A percentile compares a stretch with the other conserved stretches of the same genome.
These are phyloP conservation scores for Candida vaughaniae DNA, from an alignment of 805 yeast species.

Conservation along the genomic window DNA sequence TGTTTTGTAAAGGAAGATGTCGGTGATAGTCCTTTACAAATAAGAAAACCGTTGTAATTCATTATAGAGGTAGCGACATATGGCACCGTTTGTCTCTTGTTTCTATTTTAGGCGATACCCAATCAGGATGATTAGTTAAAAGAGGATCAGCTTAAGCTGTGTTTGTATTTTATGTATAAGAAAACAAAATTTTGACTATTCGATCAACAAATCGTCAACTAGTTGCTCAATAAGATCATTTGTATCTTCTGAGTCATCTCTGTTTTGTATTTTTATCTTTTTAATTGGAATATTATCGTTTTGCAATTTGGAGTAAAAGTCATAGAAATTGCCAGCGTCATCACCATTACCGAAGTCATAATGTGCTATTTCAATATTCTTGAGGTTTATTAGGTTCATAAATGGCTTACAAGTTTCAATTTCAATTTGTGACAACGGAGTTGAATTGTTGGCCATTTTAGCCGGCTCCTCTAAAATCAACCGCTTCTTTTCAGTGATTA, in stretches of 20 bases:
- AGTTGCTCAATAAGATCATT: slow-evolving; percentile 6
- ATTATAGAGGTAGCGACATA: too few relatives aligned
- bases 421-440: slow-evolving; percentile 48
- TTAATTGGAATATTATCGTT: slow-evolving; percentile 2
- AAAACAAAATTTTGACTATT: background rate
- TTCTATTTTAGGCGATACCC: too few relatives aligned
- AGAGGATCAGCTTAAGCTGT: too few relatives aligned
- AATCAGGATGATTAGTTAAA: too few relatives aligned
- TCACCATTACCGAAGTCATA: slow-evolving; percentile 18
- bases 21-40: too few relatives aligned
- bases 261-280: slow-evolving; percentile 2
- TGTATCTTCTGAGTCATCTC: background rate
- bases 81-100: too few relatives aligned
- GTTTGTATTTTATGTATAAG: too few relatives aligned
- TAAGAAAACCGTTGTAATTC: too few relatives aligned
- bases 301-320: slow-evolving; percentile 10
- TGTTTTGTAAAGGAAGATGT: too few relatives aligned
- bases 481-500: background rate
- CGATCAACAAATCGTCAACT: slow-evolving; percentile 3
- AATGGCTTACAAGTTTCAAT: slow-evolving; percentile 53
- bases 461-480: background rate
- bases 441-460: slow-evolving; percentile 1
- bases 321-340: slow-evolving; percentile 17
- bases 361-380: slow-evolving; percentile 29
- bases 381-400: slow-evolving; percentile 28